Base-by-base conservation (phyloP, 2,329 filamentous ascomycete species). In the Botrytis galanthina region DNA sequence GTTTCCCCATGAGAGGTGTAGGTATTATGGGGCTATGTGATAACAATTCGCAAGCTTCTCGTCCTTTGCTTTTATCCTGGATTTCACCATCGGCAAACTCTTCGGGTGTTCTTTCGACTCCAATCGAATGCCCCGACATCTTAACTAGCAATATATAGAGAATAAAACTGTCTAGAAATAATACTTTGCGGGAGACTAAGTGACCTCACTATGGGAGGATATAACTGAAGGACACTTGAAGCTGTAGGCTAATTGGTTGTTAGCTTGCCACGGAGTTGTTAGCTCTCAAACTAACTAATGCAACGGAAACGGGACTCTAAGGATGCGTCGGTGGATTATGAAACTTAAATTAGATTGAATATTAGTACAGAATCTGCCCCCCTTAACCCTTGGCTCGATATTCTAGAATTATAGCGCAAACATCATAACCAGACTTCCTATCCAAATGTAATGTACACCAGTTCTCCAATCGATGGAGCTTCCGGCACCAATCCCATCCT, bases 391-490 rank as follows among this genome's bases (percentile, higher is more conserved):
- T 20, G 10, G 29, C 18, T 57, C 39, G 10, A 57, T 32, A 16
- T 18, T 18, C 4, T n/a, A 29, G 7, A 67, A 57, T 67, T 75
- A 83, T 14, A 81, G n/a, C n/a, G 79, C 66, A 74, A 82, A 70
- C 71, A 80, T 80, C 61, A 81, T 77, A 39, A 76, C 73, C 64
- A 83, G 72, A 37, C 77, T 80, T n/a, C 80, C 71, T 44, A 82
- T 75, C 67, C 82, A 81, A 14, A 84, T 44, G 78, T 80, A 82
- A 72, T 80, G 74, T 22, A 79, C 77, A 9, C 78, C 80, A n/a
- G 79, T 77, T 73, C 77, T 78, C 82, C 81, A 84, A 73, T 76
- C 76, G 60, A 84, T 70, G 22, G 78, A 73, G 37, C 76, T 77
- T 10, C 77, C 78, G 32, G 75, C 78, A 29, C 78, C 78, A n/a